Conservation (phyloP, 2,329 filamentous ascomycete species). For the Aspergillus novoparasiticus region DNA sequence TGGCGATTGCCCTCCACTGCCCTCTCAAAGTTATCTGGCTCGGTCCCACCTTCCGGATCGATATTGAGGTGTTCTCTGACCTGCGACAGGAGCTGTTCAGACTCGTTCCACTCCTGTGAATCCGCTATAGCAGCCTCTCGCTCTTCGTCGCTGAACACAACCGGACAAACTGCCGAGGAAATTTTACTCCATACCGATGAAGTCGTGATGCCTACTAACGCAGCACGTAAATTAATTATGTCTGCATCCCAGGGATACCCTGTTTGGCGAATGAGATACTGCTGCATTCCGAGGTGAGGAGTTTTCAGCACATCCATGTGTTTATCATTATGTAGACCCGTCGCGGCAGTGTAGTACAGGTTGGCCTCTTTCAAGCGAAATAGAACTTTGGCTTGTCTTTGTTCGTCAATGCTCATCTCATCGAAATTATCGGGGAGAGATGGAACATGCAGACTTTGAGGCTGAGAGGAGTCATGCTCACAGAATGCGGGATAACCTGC, state of each 20-base stretch:
- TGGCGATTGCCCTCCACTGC: slow-evolving; percentile 21
- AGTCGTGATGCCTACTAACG: slow-evolving; percentile 27
- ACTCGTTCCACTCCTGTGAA: slow-evolving; percentile 30
- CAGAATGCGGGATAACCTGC: slow-evolving; percentile 30
- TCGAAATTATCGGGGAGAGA: slow-evolving; percentile 29
- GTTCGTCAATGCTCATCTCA: slow-evolving; percentile 21
- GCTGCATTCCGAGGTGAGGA: slow-evolving; percentile 27
- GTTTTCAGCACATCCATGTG: slow-evolving; percentile 25
- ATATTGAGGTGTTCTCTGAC: slow-evolving; percentile 27
- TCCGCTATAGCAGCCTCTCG: slow-evolving; percentile 23
- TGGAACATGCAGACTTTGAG: slow-evolving; percentile 28
- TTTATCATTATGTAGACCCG: slow-evolving; percentile 24
- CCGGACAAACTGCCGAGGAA: slow-evolving; percentile 33
- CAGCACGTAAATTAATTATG: slow-evolving; percentile 30
- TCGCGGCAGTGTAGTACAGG: slow-evolving; percentile 34
- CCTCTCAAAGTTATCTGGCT: slow-evolving; percentile 27
- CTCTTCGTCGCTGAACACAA: slow-evolving; percentile 26
- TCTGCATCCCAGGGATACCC: slow-evolving; percentile 33
- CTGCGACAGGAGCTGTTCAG: slow-evolving; percentile 22
- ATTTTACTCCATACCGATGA: slow-evolving; percentile 37
- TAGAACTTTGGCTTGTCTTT: slow-evolving; percentile 20
- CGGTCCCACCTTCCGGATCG: slow-evolving; percentile 29
- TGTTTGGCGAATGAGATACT: slow-evolving; percentile 30
- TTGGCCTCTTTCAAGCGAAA: slow-evolving; percentile 31
- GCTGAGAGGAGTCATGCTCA: slow-evolving; percentile 26